phyloP scores from a whole-genome alignment of 2,329 filamentous ascomycete species.

The Bipolaris gigantea region DNA sequence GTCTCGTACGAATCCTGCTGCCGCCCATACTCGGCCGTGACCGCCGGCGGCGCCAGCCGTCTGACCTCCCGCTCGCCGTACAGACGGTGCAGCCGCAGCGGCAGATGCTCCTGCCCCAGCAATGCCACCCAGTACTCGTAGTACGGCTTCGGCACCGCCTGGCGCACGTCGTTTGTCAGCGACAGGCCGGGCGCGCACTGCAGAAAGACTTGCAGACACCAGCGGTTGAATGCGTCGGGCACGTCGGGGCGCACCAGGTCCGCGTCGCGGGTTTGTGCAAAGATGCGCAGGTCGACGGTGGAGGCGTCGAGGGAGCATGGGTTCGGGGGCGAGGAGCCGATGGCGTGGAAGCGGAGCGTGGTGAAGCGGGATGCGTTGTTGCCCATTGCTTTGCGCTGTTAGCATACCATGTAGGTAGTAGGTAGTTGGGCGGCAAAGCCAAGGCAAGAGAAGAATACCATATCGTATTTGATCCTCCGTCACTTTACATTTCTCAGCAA shows the following conservation, averaged over 20 bases:
- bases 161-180: slow-evolving; percentile 26
- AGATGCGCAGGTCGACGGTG: slow-evolving; percentile 43
- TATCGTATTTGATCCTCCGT: slow-evolving; percentile 28
- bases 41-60: slow-evolving; percentile 14
- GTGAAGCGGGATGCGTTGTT: slow-evolving; percentile 24
- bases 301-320: slow-evolving; percentile 39
- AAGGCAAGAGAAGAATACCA: not conserved
- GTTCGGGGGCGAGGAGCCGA: slow-evolving; percentile 32
- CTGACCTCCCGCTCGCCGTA: slow-evolving; percentile 14
- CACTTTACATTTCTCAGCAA: slow-evolving; percentile 31
- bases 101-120: slow-evolving; percentile 26
- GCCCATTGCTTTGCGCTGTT: slow-evolving; percentile 25
- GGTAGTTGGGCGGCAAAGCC: too few relatives aligned
- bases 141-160: slow-evolving; percentile 27
- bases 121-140: slow-evolving; percentile 35
- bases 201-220: slow-evolving; percentile 40
- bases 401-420: too few relatives aligned
- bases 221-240: slow-evolving; percentile 32
- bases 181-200: slow-evolving; percentile 49
- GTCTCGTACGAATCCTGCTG: slow-evolving; percentile 40
- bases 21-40: slow-evolving; percentile 20
- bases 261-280: slow-evolving; percentile 27
- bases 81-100: slow-evolving; percentile 22
- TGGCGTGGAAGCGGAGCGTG: slow-evolving; percentile 34
- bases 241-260: slow-evolving; percentile 28